Evolutionary conservation across 1,284 basidiomycete genomes (phyloP), one percentile per base, ranked within the genome.

Genomic region (Volvariella surrecta): DNA sequence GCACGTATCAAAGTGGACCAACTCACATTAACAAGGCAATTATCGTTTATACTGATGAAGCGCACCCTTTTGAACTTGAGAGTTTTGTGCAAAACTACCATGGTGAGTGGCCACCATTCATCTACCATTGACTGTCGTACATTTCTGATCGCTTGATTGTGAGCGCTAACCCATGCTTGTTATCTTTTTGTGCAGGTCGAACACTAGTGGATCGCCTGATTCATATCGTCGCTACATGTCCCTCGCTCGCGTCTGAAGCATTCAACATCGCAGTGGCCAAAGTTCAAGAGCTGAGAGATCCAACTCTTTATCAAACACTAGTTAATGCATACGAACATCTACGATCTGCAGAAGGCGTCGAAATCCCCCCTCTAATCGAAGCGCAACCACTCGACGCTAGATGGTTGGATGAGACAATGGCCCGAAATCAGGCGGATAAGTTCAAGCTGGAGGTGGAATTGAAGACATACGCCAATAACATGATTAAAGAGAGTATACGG

Each of bases 401-500:
- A 11, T 94, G 89, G 90, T 58, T 76, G 7, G 79, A 89, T 22
- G 70, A 78, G 46, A 74, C 68, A 15, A 66, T 66, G 39, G 63
- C 70, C 45, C 76, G 71, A 54, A 87, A 87, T 53, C 63, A 68
- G 45, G 68, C 69, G 3, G 86, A 90, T 55, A 69, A 71, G 45
- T 75, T 76, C 20, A 88, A 83, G 60, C 67, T 94, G 41, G 88
- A 92, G 61, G 81, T 89, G 8, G 91, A 94, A 60, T 68, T 95
- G 57, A 91, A 90, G 73, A 86, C 84, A 11, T 93, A 93, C 56
- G 73, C 80, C 48, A 89, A 86, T 55, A 94, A 92, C 58, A 82
- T 92, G 76, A 92, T 94, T 67, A 93, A 92, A 61, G 92, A 95
- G 70, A 91, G 89, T 68, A 90, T 92, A 53, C 71, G 91, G 51